phyloP scores from a whole-genome alignment of 805 yeast genomes.

The Ogataea philodendri region DNA sequence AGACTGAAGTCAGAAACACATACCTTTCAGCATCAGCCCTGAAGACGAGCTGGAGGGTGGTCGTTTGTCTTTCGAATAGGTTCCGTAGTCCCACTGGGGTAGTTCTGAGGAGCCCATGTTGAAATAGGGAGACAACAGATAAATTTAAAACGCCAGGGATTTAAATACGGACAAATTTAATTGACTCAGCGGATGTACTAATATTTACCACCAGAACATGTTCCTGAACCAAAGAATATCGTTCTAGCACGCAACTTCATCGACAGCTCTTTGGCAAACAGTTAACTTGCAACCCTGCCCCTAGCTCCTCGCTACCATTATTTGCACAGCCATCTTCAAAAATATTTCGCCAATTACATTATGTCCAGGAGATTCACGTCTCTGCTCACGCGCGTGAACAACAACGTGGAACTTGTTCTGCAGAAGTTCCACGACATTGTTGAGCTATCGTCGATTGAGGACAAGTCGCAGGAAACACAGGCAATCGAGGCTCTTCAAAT shows the following conservation, averaged over 20 bases:
- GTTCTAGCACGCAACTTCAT: no score
- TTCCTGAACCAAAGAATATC: no score
- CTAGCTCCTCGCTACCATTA: no score
- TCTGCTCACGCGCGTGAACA: slow-evolving; percentile 46
- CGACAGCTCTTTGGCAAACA: no score
- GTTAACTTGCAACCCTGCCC: no score
- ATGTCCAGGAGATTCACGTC: slow-evolving; percentile 49
- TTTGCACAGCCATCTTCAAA: slow-evolving; percentile 1
- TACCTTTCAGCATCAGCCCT: slow-evolving; percentile 26
- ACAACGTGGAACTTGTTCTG: slow-evolving; percentile 49
- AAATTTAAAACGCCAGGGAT: background rate
- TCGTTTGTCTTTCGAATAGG: slow-evolving; percentile 15
- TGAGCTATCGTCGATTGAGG: slow-evolving; percentile 40
- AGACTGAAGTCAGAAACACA: slow-evolving; percentile 3
- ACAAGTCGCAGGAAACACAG: slow-evolving; percentile 35
- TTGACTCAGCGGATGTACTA: no score
- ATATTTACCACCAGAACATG: background rate
- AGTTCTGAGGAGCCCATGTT: slow-evolving; percentile 14
- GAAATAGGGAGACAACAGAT: slow-evolving; percentile 1
- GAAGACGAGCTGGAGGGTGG: slow-evolving; percentile 28
- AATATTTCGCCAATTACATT: background rate
- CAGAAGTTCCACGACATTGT: slow-evolving; percentile 53
- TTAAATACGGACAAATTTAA: slow-evolving; percentile 1
- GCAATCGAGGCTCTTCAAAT: slow-evolving; percentile 57
- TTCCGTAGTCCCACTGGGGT: slow-evolving; percentile 32